These are phyloP conservation scores for Dioszegia hungarica DNA, from an alignment of 768 basidiomycete species.

Conservation along the genomic window DNA sequence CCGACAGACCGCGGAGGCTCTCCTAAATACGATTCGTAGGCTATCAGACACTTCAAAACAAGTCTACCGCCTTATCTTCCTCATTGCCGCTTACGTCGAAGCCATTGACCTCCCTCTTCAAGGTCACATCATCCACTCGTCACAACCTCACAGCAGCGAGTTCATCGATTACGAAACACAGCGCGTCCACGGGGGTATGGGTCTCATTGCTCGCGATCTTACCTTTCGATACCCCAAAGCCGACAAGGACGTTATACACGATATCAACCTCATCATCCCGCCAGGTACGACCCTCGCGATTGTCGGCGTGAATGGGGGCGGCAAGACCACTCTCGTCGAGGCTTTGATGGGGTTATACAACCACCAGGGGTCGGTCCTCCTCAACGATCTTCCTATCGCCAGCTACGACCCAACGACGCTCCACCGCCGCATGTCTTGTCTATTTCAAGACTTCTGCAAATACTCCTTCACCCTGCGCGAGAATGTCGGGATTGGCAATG, in stretches of 20 bases:
- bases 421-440: slow-evolving; percentile 67
- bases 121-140: neutral
- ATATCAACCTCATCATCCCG: slow-evolving; percentile 65
- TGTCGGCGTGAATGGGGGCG: slow-evolving; percentile 54
- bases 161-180: slow-evolving; percentile 22
- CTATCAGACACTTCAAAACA: slow-evolving; percentile 62
- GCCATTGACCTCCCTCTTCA: slow-evolving; percentile 50
- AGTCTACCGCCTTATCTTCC: slow-evolving; percentile 79
- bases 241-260: slow-evolving; percentile 61
- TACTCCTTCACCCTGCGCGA: slow-evolving; percentile 72
- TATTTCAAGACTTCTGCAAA: slow-evolving; percentile 81
- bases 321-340: slow-evolving; percentile 79
- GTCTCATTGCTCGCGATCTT: slow-evolving; percentile 64
- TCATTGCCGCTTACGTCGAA: slow-evolving; percentile 80
- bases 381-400: slow-evolving; percentile 69
- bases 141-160: neutral
- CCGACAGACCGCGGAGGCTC: slow-evolving; percentile 68
- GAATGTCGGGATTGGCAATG: slow-evolving; percentile 78
- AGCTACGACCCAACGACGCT: slow-evolving; percentile 65
- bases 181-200: slow-evolving; percentile 55
- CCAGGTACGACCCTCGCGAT: slow-evolving; percentile 78
- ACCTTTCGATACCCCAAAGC: slow-evolving; percentile 63
- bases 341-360: slow-evolving; percentile 74
- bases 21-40: slow-evolving; percentile 63
- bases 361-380: slow-evolving; percentile 57